Evolutionary conservation across 768 basidiomycete species (phyloP).

Genomic region (Serendipita sp.): DNA sequence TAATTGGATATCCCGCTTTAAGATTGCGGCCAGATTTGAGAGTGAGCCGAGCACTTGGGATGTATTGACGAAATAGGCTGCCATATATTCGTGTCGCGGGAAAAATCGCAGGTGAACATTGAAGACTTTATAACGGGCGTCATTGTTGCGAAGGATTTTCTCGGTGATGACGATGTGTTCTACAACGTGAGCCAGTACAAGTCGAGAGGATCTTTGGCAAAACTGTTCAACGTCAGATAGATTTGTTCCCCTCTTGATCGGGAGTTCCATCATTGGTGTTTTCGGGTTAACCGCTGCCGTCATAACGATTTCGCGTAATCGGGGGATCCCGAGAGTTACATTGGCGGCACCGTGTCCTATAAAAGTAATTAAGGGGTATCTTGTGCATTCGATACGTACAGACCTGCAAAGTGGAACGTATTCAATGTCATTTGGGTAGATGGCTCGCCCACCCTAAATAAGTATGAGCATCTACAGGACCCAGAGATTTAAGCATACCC

Average conservation of each 20-base stretch:
- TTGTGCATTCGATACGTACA: slow-evolving; percentile 14
- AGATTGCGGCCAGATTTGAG: slow-evolving; percentile 54
- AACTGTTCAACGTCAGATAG: slow-evolving; percentile 49
- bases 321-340: slow-evolving; percentile 96
- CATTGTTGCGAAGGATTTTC: slow-evolving; percentile 44
- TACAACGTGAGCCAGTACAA: slow-evolving; percentile 77
- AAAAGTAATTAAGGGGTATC: slow-evolving; percentile 7
- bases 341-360: slow-evolving; percentile 96
- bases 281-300: slow-evolving; percentile 91
- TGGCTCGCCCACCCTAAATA: slow-evolving; percentile 78
- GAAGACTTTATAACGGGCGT: slow-evolving; percentile 62
- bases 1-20: slow-evolving; percentile 70
- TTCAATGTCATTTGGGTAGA: slow-evolving; percentile 99
- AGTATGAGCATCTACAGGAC: neutral
- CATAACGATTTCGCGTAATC: slow-evolving; percentile 97
- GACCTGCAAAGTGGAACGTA: slow-evolving; percentile 98
- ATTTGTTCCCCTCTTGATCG: slow-evolving; percentile 36
- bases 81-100: slow-evolving; percentile 63
- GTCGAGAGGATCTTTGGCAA: slow-evolving; percentile 74
- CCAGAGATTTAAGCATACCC: slow-evolving; percentile 37
- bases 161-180: slow-evolving; percentile 71
- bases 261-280: slow-evolving; percentile 92
- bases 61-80: slow-evolving; percentile 64
- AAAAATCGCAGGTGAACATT: slow-evolving; percentile 71
- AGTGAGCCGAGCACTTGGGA: slow-evolving; percentile 59